Base-by-base conservation (phyloP, 306 rosid genomes). In the Trichosanthes truncata region DNA sequence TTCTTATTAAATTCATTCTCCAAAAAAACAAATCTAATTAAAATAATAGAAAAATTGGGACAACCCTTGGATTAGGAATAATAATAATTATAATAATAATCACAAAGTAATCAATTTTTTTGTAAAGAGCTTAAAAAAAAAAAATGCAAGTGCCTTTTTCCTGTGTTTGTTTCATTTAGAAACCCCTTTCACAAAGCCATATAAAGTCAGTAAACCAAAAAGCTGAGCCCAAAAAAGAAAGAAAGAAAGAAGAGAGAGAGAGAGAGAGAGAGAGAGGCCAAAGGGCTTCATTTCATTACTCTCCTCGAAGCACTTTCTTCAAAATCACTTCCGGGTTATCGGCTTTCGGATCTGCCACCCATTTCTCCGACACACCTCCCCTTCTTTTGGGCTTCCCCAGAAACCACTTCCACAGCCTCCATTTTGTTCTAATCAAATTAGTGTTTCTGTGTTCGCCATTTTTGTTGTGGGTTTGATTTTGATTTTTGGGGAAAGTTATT, bases 261-360 rank as follows among this genome's bases (percentile, higher is more conserved):
- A 7, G 29, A 11, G 23, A 60, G 2, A 11, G 1, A 60, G 8
- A 63, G 11, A 18, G 23, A 7, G 25, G 9, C 46, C 46, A 48
- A 3, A 10, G 48, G 48, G 13, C 13, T 51, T 51, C 6, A 17
- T 17, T 31, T 36, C 38, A 13, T 62, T 31, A 9, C 76, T 15
- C 56, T 57, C 52, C 41, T 66, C 78, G 26, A 90, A 84, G 78
- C 79, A 81, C 83, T 67, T 63, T 31, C 45, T 31, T 74, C 75
- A 84, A 52, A 78, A 65, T 85, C 82, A 66, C 75, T 84, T 83
- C 84, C 88, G 81, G 82, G 77, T 84, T 77, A 84, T 87, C 87
- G 92, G 81, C 85, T 76, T 83, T 65, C 81, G 83, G 79, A 82
- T 81, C 86, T 85, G 80, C 86, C 88, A 82, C 84, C 86, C 91